Conservation (phyloP, 2,329 filamentous ascomycete genomes). For the Botrytis pseudocinerea region DNA sequence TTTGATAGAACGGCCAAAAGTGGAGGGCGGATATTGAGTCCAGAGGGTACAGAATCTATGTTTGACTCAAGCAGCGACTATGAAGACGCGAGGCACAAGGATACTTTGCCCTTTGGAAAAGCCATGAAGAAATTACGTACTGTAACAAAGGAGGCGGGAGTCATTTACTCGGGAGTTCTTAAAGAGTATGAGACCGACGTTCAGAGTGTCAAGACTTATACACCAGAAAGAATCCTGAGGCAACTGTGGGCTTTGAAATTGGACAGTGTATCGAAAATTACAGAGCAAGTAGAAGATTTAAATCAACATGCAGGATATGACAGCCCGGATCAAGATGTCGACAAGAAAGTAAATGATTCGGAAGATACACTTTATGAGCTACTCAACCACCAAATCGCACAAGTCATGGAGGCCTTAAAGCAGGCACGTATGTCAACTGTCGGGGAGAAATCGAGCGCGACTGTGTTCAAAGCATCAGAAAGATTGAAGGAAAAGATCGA, state of each 20-base stretch:
- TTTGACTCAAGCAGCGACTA: conserved; percentile 8
- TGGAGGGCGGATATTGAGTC: background rate
- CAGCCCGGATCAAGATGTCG: conserved; percentile 18
- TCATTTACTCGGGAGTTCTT: conserved; percentile 32
- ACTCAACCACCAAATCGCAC: conserved; percentile 11
- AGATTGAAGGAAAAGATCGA: conserved; percentile 30
- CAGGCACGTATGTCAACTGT: conserved; percentile 16
- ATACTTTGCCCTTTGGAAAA: conserved; percentile 20
- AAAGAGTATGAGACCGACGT: conserved; percentile 31
- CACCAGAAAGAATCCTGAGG: conserved; percentile 24
- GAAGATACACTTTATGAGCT: conserved; percentile 11
- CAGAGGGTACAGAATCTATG: background rate
- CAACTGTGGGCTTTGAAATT: conserved; percentile 30
- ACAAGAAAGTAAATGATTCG: conserved; percentile 6
- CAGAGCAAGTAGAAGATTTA: conserved; percentile 12
- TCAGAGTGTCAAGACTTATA: conserved; percentile 26
- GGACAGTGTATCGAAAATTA: conserved; percentile 3
- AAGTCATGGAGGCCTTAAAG: conserved; percentile 23
- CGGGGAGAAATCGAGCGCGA: conserved; percentile 11
- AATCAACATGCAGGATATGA: conserved; percentile 14
- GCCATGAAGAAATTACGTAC: conserved; percentile 26
- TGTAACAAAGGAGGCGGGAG: conserved; percentile 29
- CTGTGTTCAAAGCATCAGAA: conserved; percentile 22
- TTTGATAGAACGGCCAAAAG: background rate
- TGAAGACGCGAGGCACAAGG: background rate